Evolutionary conservation across 352 stramenopile species (phyloP), one percentile per base, ranked within the genome.

Genomic region (Nothophytophthora sp.): DNA sequence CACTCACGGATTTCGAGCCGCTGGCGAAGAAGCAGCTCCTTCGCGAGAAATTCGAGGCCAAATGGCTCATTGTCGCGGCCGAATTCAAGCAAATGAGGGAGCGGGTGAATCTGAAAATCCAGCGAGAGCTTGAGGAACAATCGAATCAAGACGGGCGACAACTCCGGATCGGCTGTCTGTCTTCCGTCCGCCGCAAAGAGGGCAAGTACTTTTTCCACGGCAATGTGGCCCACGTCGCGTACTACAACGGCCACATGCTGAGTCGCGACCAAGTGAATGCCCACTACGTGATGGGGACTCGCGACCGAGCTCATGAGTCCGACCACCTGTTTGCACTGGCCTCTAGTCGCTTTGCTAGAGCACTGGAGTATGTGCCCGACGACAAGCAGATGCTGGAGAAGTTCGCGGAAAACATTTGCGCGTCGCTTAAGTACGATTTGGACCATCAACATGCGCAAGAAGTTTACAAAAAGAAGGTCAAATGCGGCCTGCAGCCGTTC

Each of bases 191-290:
- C 7, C 76, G 75, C 4, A 67, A 59, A 24, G 79, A 95, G 30
- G 82, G 83, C 11, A 95, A 93, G 29, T 75, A 90, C 43, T 96
- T 92, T 59, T 96, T 96, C 54, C 70, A 89, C 15, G 90, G 90
- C 3, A 52, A 59, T 11, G 77, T 96, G 22, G 83, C 84, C 15
- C 88, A 96, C 42, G 81, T 97, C 6, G 86, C 84, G 10, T 93
- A 90, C 44, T 97, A 94, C 69, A 82, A 80, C 28, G 67, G 67
- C 7, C 49, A 60, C 8, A 55, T 61, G 5, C 44, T 97, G 15
- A 77, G 48, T 35, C 72, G 74, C 0, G 88, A 96, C 27, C 59
- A 82, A 44, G 55, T 97, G 19, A 86, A 89, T 22, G 61, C 67
- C 0, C 90, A 96, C 56, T 96, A 80, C 24, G 63, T 92, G 2